Conservation (phyloP, 768 basidiomycete species). For the Agaricus subrufescens region DNA sequence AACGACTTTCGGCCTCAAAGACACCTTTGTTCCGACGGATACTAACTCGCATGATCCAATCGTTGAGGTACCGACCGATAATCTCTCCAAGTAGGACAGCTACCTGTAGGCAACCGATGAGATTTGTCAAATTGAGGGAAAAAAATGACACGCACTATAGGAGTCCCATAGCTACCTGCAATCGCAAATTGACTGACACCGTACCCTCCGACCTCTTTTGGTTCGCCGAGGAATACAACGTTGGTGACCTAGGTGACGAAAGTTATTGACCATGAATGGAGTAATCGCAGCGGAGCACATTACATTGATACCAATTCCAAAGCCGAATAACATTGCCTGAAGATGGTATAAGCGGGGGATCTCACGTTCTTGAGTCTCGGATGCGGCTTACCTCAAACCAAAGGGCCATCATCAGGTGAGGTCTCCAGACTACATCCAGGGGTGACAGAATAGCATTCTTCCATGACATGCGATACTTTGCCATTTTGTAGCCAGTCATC, state of each 20-base stretch:
- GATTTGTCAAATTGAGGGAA: slow-evolving; percentile 22
- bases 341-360: slow-evolving; percentile 44
- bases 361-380: slow-evolving; percentile 50
- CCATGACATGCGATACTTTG: slow-evolving; percentile 11
- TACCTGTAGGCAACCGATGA: slow-evolving; percentile 22
- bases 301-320: slow-evolving; percentile 31
- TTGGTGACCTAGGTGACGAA: slow-evolving; percentile 28
- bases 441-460: neutral
- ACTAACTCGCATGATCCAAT: slow-evolving; percentile 24
- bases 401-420: slow-evolving; percentile 35
- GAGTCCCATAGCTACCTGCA: slow-evolving; percentile 7
- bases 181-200: slow-evolving; percentile 9
- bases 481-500: slow-evolving; percentile 47
- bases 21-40: slow-evolving; percentile 32
- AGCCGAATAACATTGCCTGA: slow-evolving; percentile 36
- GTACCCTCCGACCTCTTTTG: neutral
- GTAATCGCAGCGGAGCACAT: neutral
- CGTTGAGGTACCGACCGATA: slow-evolving; percentile 30
- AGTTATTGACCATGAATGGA: slow-evolving; percentile 22
- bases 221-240: slow-evolving; percentile 17
- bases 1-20: slow-evolving; percentile 39
- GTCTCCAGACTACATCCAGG: slow-evolving; percentile 58
- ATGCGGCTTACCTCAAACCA: slow-evolving; percentile 39
- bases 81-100: slow-evolving; percentile 31
- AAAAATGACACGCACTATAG: neutral